Evolutionary conservation across 2,329 filamentous ascomycete genomes (phyloP).

Genomic region (Aspergillus aculeatus): DNA sequence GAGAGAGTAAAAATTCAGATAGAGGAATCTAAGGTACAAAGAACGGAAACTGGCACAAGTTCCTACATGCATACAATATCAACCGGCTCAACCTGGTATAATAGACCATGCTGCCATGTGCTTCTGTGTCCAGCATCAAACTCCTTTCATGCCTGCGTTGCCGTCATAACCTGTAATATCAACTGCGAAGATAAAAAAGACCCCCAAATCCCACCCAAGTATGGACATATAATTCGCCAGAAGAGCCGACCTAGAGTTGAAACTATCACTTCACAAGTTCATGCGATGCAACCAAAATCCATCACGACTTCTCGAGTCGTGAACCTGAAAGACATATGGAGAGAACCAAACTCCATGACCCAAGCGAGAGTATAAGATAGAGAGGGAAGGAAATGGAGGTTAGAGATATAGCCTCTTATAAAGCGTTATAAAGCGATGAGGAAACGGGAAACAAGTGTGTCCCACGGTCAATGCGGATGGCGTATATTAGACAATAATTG

Average conservation of each 20-base stretch:
- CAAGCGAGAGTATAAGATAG: slow-evolving; percentile 12
- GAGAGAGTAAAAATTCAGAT: slow-evolving; percentile 10
- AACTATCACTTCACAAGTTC: slow-evolving; percentile 15
- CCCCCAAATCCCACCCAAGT: slow-evolving; percentile 10
- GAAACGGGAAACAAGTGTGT: background rate
- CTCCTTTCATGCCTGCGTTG: slow-evolving; percentile 22
- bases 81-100: slow-evolving; percentile 12
- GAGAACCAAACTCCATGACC: slow-evolving; percentile 16
- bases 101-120: slow-evolving; percentile 22
- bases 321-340: slow-evolving; percentile 2
- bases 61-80: slow-evolving; percentile 19
- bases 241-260: slow-evolving; percentile 1
- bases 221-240: background rate
- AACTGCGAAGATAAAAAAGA: slow-evolving; percentile 3
- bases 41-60: slow-evolving; percentile 9
- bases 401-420: background rate
- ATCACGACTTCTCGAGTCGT: slow-evolving; percentile 15
- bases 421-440: background rate
- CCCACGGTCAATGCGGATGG: background rate
- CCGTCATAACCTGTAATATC: slow-evolving; percentile 19
- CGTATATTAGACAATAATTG: slow-evolving; percentile 13
- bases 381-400: slow-evolving; percentile 2
- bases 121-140: slow-evolving; percentile 19
- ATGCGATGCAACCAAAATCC: slow-evolving; percentile 13
- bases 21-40: slow-evolving; percentile 18